phyloP scores from a whole-genome alignment of 1,284 basidiomycete species.

The Pterulicium gracile region DNA sequence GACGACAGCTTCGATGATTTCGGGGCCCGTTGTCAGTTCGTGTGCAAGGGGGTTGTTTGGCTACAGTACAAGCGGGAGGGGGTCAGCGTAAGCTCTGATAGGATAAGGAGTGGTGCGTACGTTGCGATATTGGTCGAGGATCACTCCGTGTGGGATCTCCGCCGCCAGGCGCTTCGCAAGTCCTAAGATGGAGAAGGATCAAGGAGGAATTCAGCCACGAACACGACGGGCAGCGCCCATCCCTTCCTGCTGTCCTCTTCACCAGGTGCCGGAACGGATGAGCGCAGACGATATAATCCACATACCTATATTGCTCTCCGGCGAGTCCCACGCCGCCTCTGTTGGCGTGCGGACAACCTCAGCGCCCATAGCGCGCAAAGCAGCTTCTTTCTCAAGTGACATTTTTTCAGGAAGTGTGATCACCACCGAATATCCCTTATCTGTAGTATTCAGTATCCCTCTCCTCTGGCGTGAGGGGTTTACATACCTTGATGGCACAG shows the following conservation, averaged over 20 bases:
- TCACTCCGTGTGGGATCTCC: slow-evolving; percentile 78
- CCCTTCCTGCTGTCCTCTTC: too few species aligned
- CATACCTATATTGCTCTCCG: slow-evolving; percentile 89
- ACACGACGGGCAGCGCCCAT: too few species aligned
- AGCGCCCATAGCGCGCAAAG: slow-evolving; percentile 85
- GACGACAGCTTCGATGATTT: slow-evolving; percentile 72
- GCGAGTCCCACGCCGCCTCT: slow-evolving; percentile 75
- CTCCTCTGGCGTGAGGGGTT: slow-evolving; percentile 5
- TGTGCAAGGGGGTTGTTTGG: slow-evolving; percentile 85
- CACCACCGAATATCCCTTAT: slow-evolving; percentile 85
- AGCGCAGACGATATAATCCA: too few species aligned
- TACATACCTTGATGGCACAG: slow-evolving; percentile 78
- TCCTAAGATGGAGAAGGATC: slow-evolving; percentile 60
- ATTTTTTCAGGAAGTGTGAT: slow-evolving; percentile 97
- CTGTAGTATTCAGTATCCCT: slow-evolving; percentile 66
- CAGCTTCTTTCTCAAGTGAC: slow-evolving; percentile 92
- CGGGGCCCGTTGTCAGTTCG: slow-evolving; percentile 78
- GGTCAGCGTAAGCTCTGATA: slow-evolving; percentile 1
- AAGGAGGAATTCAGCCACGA: slow-evolving; percentile 71
- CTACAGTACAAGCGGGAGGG: slow-evolving; percentile 22
- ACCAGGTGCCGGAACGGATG: too few species aligned
- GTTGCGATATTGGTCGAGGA: slow-evolving; percentile 85
- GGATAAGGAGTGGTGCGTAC: slow-evolving; percentile 14
- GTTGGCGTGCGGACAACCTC: slow-evolving; percentile 94
- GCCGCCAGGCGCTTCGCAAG: slow-evolving; percentile 71